These are phyloP conservation scores for Trichoderma oligosporum DNA, from an alignment of 2,329 filamentous ascomycete genomes.

Conservation along the genomic window DNA sequence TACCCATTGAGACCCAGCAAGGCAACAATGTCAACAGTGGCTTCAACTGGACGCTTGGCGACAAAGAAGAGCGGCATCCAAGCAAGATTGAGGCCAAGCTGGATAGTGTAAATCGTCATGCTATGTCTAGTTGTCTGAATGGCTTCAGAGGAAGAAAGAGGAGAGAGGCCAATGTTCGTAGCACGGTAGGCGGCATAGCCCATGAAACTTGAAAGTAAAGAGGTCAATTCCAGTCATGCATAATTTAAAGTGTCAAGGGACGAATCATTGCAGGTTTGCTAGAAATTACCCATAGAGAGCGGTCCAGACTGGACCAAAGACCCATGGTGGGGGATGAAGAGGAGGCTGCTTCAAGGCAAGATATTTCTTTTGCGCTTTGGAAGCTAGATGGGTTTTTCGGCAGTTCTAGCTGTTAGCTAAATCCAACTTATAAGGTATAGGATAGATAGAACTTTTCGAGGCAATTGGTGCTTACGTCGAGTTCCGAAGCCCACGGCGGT, in stretches of 20 bases:
- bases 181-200: slow-evolving; percentile 84
- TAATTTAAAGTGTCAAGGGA: slow-evolving; percentile 10
- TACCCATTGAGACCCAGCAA: slow-evolving; percentile 70
- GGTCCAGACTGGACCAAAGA: slow-evolving; percentile 65
- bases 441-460: not conserved
- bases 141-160: slow-evolving; percentile 51
- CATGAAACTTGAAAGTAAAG: slow-evolving; percentile 54
- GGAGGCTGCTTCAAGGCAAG: slow-evolving; percentile 64
- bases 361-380: slow-evolving; percentile 60
- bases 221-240: not conserved
- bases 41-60: slow-evolving; percentile 67
- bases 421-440: not conserved
- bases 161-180: slow-evolving; percentile 58
- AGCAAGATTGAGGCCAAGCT: slow-evolving; percentile 77
- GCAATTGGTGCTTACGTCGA: slow-evolving; percentile 49
- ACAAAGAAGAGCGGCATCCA: slow-evolving; percentile 95
- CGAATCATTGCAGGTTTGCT: not conserved
- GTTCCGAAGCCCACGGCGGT: slow-evolving; percentile 68
- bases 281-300: slow-evolving; percentile 53
- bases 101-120: slow-evolving; percentile 78
- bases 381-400: slow-evolving; percentile 40
- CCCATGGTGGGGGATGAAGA: slow-evolving; percentile 54
- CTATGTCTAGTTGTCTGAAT: slow-evolving; percentile 60
- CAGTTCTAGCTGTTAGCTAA: not conserved
- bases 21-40: slow-evolving; percentile 69